Evolutionary conservation across 1,284 basidiomycete genomes (phyloP).

Genomic region (Ceratobasidium sp.): DNA sequence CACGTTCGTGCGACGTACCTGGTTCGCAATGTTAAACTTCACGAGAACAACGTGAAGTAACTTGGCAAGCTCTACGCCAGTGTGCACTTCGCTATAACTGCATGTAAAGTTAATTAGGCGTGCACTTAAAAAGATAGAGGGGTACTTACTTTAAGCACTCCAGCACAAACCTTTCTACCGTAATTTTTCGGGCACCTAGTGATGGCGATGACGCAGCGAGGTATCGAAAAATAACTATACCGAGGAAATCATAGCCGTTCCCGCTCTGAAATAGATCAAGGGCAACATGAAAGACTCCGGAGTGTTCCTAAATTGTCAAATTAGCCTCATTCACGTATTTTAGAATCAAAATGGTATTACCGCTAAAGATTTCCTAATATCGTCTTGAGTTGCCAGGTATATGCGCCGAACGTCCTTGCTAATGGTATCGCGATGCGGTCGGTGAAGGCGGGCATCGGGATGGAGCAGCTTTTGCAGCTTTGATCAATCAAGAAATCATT

Average conservation of each 20-base stretch:
- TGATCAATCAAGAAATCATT: background rate
- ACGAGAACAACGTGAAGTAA: background rate
- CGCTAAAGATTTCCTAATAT: background rate
- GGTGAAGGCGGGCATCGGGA: background rate
- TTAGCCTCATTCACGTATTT: no score
- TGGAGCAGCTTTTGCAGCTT: background rate
- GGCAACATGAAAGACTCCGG: background rate
- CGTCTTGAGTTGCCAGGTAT: background rate
- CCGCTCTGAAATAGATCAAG: background rate
- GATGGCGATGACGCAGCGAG: background rate
- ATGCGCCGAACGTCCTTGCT: background rate
- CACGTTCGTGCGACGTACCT: background rate
- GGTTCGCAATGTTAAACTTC: constrained; percentile 4
- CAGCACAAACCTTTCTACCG: background rate
- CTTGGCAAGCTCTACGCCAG: background rate
- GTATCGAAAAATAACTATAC: background rate
- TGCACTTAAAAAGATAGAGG: background rate
- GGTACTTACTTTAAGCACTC: constrained; percentile 4
- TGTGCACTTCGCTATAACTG: background rate
- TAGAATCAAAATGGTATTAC: background rate
- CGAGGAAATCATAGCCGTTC: constrained; percentile 1
- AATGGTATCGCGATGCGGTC: background rate
- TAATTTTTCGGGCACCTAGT: background rate
- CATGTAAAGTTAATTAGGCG: background rate
- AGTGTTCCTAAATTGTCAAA: no score